Percentiles rank a stretch among this genome's conserved stretches.
Conservation (phyloP, 768 basidiomycete species). For the Amanita muscaria region DNA sequence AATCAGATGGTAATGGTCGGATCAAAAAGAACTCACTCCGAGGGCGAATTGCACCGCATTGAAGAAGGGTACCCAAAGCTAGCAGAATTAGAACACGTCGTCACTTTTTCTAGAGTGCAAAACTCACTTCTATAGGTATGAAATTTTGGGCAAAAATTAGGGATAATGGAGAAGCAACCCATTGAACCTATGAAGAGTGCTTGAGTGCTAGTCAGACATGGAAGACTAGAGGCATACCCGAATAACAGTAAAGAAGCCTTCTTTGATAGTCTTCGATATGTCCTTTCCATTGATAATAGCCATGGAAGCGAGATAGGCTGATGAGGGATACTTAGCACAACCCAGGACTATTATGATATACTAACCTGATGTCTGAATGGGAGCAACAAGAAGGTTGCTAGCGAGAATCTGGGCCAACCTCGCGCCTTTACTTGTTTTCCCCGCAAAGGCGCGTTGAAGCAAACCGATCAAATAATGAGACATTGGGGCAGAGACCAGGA, state of each 20-base stretch:
- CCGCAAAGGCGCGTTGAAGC: conserved; percentile 70
- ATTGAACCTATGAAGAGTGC: conserved; percentile 53
- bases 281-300: conserved; percentile 77
- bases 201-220: neutral
- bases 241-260: conserved; percentile 67
- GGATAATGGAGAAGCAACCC: conserved; percentile 71
- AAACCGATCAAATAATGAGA: conserved; percentile 64
- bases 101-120: neutral
- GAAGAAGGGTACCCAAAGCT: conserved; percentile 90
- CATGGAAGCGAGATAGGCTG: conserved; percentile 72
- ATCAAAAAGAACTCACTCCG: conserved; percentile 42
- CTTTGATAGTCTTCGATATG: conserved; percentile 57
- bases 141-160: conserved; percentile 73
- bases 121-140: conserved; percentile 61
- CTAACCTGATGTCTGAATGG: conserved; percentile 63
- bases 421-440: conserved; percentile 53
- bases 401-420: conserved; percentile 68
- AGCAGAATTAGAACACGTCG: neutral
- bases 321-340: neutral
- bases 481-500: conserved; percentile 76
- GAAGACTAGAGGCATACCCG: conserved; percentile 36
- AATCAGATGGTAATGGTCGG: neutral
- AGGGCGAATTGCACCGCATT: conserved; percentile 66
- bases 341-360: conserved; percentile 3
- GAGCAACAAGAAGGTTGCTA: conserved; percentile 68